phyloP scores from a whole-genome alignment of 352 stramenopile species.

The Globisporangium perplexum region DNA sequence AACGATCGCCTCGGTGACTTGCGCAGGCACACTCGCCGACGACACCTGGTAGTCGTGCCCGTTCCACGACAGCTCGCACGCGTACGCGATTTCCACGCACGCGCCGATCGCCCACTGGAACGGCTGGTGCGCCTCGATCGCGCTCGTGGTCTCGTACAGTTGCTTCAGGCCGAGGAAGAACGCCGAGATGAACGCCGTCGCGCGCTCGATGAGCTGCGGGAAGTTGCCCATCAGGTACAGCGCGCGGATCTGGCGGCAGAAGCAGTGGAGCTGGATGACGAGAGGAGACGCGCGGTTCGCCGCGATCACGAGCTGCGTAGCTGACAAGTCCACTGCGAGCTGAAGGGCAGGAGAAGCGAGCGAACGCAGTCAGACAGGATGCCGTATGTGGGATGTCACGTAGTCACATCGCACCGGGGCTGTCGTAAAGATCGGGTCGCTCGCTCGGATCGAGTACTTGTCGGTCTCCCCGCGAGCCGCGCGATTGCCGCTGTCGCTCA shows the following conservation, averaged over 20 bases:
- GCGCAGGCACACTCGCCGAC: slow-evolving; percentile 36
- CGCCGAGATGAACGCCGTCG: slow-evolving; percentile 43
- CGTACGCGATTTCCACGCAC: slow-evolving; percentile 70
- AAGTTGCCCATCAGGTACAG: slow-evolving; percentile 72
- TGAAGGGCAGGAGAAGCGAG: slow-evolving; percentile 8
- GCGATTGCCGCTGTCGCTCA: slow-evolving; percentile 27
- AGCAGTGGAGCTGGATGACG: slow-evolving; percentile 69
- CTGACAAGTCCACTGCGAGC: slow-evolving; percentile 52
- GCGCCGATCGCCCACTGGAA: slow-evolving; percentile 68
- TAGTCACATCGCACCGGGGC: slow-evolving; percentile 35
- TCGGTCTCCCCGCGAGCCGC: slow-evolving; percentile 5
- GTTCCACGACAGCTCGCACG: slow-evolving; percentile 71
- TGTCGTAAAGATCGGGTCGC: slow-evolving; percentile 52
- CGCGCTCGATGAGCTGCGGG: slow-evolving; percentile 48
- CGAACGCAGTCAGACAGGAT: background rate
- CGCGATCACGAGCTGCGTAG: slow-evolving; percentile 46
- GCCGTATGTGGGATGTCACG: background rate
- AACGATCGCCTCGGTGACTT: slow-evolving; percentile 34
- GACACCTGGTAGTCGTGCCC: slow-evolving; percentile 55
- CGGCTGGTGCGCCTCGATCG: slow-evolving; percentile 39
- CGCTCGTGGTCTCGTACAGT: slow-evolving; percentile 12
- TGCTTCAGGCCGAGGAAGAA: slow-evolving; percentile 38
- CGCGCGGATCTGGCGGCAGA: slow-evolving; percentile 69
- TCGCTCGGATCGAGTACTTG: slow-evolving; percentile 17
- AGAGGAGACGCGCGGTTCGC: slow-evolving; percentile 40